phyloP scores from a whole-genome alignment of 2,329 filamentous ascomycete genomes.

The Tolypocladium endophyticum region DNA sequence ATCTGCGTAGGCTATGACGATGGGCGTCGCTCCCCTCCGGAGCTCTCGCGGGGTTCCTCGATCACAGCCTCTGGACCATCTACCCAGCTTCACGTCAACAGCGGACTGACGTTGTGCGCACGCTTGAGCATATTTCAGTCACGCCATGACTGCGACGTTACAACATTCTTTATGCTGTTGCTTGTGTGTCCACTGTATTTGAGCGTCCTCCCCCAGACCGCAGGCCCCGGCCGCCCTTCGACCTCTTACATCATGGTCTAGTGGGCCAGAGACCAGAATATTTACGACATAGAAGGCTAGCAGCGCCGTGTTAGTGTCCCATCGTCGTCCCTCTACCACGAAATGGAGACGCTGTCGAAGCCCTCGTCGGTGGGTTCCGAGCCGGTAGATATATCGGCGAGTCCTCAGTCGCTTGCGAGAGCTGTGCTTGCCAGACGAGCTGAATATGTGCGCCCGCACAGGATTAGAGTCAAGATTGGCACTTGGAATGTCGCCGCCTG shows the following conservation, averaged over 20 bases:
- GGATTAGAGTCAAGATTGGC: constrained; percentile 78
- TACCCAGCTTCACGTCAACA: not conserved
- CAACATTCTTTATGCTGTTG: not conserved
- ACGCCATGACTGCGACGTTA: not conserved
- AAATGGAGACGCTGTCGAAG: constrained; percentile 16
- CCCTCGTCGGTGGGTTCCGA: constrained; percentile 26
- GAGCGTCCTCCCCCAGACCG: not conserved
- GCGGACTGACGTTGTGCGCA: not conserved
- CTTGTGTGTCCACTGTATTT: not conserved
- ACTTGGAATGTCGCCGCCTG: constrained; percentile 91
- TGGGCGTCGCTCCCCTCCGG: not conserved
- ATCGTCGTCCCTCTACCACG: constrained; percentile 3
- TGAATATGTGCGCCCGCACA: constrained; percentile 69
- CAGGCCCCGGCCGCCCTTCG: not conserved
- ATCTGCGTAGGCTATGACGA: not conserved
- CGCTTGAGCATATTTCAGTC: not conserved
- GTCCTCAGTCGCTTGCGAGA: constrained; percentile 48
- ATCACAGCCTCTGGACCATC: not conserved
- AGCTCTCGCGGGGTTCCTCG: not conserved
- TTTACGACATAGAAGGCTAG: constrained; percentile 12
- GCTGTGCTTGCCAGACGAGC: constrained; percentile 61
- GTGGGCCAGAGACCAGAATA: constrained; percentile 12
- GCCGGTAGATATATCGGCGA: constrained; percentile 30
- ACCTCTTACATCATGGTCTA: constrained; percentile 22
- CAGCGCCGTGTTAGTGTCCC: constrained; percentile 9